These are phyloP conservation scores for Fragaria ananassa DNA, from an alignment of 306 rosid genomes.

Conservation along the genomic window DNA sequence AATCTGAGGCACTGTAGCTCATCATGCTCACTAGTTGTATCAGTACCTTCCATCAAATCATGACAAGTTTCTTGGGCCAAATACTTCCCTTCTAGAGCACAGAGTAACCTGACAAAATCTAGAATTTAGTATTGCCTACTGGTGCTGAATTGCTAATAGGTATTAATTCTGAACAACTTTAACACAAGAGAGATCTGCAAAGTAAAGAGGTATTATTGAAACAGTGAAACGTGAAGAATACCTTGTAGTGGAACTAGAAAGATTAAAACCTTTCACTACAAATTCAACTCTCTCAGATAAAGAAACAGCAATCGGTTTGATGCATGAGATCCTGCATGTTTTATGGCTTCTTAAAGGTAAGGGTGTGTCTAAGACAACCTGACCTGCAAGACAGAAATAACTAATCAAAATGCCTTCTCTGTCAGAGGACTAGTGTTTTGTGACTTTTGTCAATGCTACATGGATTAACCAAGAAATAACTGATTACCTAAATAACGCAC, in stretches of 20 bases:
- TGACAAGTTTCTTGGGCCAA: conserved; percentile 55
- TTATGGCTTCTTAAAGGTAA: conserved; percentile 47
- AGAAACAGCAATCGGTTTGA: conserved; percentile 84
- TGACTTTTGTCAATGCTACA: background rate
- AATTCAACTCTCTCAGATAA: conserved; percentile 47
- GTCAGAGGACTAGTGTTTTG: background rate
- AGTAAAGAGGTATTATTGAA: background rate
- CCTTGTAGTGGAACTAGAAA: conserved; percentile 59
- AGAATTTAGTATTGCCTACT: background rate
- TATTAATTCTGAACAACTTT: conserved; percentile 1
- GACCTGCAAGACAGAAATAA: conserved; percentile 51
- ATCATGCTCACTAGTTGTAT: conserved; percentile 39
- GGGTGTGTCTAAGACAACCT: conserved; percentile 68
- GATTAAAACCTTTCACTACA: conserved; percentile 69
- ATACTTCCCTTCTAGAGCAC: conserved; percentile 86
- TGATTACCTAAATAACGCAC: background rate
- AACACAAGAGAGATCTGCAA: background rate
- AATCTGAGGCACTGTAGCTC: conserved; percentile 63
- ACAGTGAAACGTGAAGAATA: conserved; percentile 19
- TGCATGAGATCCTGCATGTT: conserved; percentile 51
- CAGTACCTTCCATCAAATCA: conserved; percentile 49
- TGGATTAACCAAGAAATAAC: background rate
- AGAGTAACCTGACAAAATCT: conserved; percentile 64
- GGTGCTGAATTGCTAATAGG: background rate
- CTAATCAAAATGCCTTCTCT: background rate